Conservation (phyloP, 768 basidiomycete genomes). For the Suillus alpinus region DNA sequence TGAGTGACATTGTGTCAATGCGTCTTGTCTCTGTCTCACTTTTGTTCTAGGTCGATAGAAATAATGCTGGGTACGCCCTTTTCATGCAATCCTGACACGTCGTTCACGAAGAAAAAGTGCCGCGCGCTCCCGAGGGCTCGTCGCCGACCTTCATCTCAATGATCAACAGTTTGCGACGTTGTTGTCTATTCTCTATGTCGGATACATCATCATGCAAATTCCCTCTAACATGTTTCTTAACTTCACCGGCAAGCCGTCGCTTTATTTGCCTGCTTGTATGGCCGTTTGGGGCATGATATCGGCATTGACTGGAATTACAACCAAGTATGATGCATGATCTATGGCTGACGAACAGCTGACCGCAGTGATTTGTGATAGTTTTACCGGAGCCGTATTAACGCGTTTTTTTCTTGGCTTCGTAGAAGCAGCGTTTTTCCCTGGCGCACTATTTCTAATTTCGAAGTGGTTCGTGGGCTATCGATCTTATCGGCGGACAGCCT, state of each 20-base stretch:
- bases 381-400: slow-evolving; percentile 38
- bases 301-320: slow-evolving; percentile 38
- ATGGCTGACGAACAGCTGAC: background rate
- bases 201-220: slow-evolving; percentile 43
- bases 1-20: slow-evolving; percentile 8
- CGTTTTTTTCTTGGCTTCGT: slow-evolving; percentile 57
- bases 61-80: slow-evolving; percentile 56
- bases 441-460: slow-evolving; percentile 38
- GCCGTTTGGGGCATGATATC: slow-evolving; percentile 67
- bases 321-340: slow-evolving; percentile 20
- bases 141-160: slow-evolving; percentile 59
- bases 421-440: slow-evolving; percentile 47
- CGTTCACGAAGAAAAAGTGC: slow-evolving; percentile 40
- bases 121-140: slow-evolving; percentile 66
- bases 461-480: slow-evolving; percentile 31
- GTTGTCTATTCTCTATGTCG: slow-evolving; percentile 66
- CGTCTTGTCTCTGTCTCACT: background rate
- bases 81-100: background rate
- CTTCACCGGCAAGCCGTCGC: slow-evolving; percentile 61
- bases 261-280: slow-evolving; percentile 67
- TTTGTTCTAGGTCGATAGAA: slow-evolving; percentile 57
- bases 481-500: slow-evolving; percentile 25
- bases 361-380: slow-evolving; percentile 26
- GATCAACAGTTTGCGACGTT: slow-evolving; percentile 64
- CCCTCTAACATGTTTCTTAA: slow-evolving; percentile 74